Base-by-base conservation (phyloP, 2,329 filamentous ascomycete genomes). In the Cyclaneusma minus region DNA sequence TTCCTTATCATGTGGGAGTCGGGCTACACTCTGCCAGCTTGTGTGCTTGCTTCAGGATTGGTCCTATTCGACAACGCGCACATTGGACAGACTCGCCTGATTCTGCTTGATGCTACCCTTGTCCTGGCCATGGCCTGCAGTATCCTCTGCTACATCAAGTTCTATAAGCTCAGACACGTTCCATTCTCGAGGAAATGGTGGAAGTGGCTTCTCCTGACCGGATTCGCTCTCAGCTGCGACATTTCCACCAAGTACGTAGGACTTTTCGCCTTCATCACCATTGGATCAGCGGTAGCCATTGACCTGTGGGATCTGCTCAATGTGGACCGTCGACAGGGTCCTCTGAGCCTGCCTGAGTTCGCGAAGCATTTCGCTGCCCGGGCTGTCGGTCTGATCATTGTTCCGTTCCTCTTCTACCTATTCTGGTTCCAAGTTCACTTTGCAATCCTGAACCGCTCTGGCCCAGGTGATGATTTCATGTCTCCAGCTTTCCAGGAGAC, bases 391-490 rank as follows among this genome's bases (percentile, higher is more conserved):
- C 62, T 98, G 29, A 82, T 95, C 41, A 50, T 93, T 39, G 69
- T 95, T 39, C 89, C 89, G 9, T 94, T 98, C 63, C 63, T 95
- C 45, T 91, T 98, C 56, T 98, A 98, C 55, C 69, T 98, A 24
- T 95, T 98, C 65, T 98, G 89, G 89, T 98, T 98, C 74, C 89
- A 98, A 64, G 85, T 98, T 16, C 89, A 98, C 58, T 98, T 98
- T 52, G 66, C 82, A 22, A 82, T 98, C 42, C 65, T 98, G 35
- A 77, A 60, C 38, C 68, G 76, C 33, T 95, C 89, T 27, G 89
- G 89, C 18, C 87, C 89, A 22, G 89, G 89, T 28, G 89, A 98
- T 48, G 87, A 95, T 46, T 98, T 98, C 58, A 98, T 98, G 89
- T 84, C 79, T 4, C 89, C 89, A 2, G 83, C 89, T 46, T 98